phyloP scores from a whole-genome alignment of 2,329 filamentous ascomycete species.

The Shiraia sp. region DNA sequence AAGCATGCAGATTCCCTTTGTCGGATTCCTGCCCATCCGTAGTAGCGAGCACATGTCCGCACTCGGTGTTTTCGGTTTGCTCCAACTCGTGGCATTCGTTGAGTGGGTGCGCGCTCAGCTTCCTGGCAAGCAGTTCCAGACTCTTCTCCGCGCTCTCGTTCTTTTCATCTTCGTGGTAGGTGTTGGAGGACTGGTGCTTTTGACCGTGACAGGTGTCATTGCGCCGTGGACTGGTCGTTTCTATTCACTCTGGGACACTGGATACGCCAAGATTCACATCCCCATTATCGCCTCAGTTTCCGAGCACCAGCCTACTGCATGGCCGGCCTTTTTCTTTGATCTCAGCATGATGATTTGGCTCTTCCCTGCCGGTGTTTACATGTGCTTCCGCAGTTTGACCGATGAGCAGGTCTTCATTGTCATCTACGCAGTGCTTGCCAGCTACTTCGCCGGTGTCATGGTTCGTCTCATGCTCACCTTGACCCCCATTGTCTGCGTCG shows the following conservation, averaged over 20 bases:
- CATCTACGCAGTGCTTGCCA: conserved; percentile 94
- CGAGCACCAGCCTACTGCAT: conserved; percentile 97
- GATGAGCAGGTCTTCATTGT: conserved; percentile 98
- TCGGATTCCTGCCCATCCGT: conserved; percentile 93
- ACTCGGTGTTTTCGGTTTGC: conserved; percentile 89
- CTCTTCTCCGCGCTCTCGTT: conserved; percentile 77
- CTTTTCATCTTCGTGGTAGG: conserved; percentile 74
- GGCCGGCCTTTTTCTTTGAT: conserved; percentile 99
- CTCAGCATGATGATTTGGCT: conserved; percentile 98
- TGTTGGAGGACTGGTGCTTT: conserved; percentile 74
- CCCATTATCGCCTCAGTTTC: conserved; percentile 99
- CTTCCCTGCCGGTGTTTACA: conserved; percentile 96
- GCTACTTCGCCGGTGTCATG: conserved; percentile 99
- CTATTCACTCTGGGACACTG: conserved; percentile 98
- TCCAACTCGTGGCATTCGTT: conserved; percentile 91
- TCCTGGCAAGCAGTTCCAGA: conserved; percentile 91
- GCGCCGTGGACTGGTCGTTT: conserved; percentile 98
- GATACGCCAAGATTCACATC: conserved; percentile 98
- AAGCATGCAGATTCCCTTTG: conserved; percentile 99
- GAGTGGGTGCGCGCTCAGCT: conserved; percentile 89
- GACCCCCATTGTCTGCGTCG: conserved; percentile 93
- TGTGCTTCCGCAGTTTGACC: conserved; percentile 91
- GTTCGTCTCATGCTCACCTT: conserved; percentile 97
- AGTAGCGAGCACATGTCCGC: conserved; percentile 99
- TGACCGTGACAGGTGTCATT: conserved; percentile 86